Evolutionary conservation across 306 rosid genomes (phyloP), one percentile per base, ranked within the genome.

Genomic region (Betula pendula): DNA sequence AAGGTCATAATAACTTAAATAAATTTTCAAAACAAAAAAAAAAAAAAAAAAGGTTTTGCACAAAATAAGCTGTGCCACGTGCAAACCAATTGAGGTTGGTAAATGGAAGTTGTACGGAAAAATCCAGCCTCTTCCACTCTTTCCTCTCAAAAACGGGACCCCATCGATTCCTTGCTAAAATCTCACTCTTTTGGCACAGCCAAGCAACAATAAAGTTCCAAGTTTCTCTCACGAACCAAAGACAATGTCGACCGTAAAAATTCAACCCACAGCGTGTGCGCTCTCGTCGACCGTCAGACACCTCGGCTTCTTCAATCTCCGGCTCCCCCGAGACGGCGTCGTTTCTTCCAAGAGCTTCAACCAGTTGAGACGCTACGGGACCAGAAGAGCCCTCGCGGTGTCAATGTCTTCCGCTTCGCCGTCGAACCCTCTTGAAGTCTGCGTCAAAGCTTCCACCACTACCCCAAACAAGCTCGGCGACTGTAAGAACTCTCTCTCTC

Each of bases 381-480:
- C 80, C 52, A 60, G 70, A 33, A 85, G 75, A 75, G 12, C 77
- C 52, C 85, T 87, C 43, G 77, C 82, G 31, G 83, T 91, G 19
- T 84, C 96, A 70, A 86, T 90, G 95, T 80, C 96, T 25, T 75
- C 88, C 20, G 69, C 78, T 81, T 62, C 87, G 74, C 76, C 89
- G 48, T 50, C 89, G 24, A 47, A 2, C 45, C 92, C 95, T 50
- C 71, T 92, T n/a, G 91, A 89, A 81, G 49, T 88, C 52, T 87
- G 90, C 81, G 96, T 82, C 78, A 95, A 95, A 76, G 90, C 93
- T 69, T 95, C 97, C 60, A 0, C 74, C 70, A 89, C 89, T 35
- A 77, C 75, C 5, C 96, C 97, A 71, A 79, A 84, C 83, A 85
- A 38, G 79, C 88, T 72, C 68, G 97, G 99, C 58, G 99, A 95